Conservation (phyloP, 2,329 filamentous ascomycete genomes). For the Monosporascus sp. region DNA sequence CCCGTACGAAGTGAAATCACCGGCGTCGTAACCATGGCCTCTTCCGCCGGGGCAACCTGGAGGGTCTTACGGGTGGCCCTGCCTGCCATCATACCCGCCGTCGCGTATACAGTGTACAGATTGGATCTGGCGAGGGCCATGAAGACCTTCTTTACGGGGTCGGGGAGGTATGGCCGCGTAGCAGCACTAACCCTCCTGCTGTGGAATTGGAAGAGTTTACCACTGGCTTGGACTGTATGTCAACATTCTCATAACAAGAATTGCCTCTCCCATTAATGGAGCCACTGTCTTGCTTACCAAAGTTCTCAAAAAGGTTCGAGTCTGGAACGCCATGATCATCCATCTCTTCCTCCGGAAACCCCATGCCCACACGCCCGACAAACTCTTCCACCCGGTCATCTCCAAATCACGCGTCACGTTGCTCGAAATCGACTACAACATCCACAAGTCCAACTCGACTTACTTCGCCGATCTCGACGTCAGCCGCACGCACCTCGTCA, state of each 20-base stretch:
- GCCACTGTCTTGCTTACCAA: neutral
- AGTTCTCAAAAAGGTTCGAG: slow-evolving; percentile 41
- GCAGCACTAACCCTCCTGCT: slow-evolving; percentile 50
- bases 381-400: slow-evolving; percentile 69
- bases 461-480: slow-evolving; percentile 87
- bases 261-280: no score
- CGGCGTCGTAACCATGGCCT: slow-evolving; percentile 18
- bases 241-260: neutral
- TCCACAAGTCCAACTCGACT: slow-evolving; percentile 78
- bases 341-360: slow-evolving; percentile 48
- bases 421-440: slow-evolving; percentile 80
- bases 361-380: slow-evolving; percentile 48
- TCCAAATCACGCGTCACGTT: slow-evolving; percentile 61
- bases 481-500: slow-evolving; percentile 74
- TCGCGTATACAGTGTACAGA: slow-evolving; percentile 43
- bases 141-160: slow-evolving; percentile 45
- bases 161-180: slow-evolving; percentile 48
- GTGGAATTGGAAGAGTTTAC: slow-evolving; percentile 68
- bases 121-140: slow-evolving; percentile 36
- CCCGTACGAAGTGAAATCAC: neutral
- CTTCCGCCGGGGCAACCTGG: slow-evolving; percentile 15
- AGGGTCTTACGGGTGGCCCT: slow-evolving; percentile 16
- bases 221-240: slow-evolving; percentile 70
- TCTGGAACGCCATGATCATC: slow-evolving; percentile 51
- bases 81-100: slow-evolving; percentile 38